phyloP scores from a whole-genome alignment of 2,329 filamentous ascomycete species.

The Colletotrichum sp. region DNA sequence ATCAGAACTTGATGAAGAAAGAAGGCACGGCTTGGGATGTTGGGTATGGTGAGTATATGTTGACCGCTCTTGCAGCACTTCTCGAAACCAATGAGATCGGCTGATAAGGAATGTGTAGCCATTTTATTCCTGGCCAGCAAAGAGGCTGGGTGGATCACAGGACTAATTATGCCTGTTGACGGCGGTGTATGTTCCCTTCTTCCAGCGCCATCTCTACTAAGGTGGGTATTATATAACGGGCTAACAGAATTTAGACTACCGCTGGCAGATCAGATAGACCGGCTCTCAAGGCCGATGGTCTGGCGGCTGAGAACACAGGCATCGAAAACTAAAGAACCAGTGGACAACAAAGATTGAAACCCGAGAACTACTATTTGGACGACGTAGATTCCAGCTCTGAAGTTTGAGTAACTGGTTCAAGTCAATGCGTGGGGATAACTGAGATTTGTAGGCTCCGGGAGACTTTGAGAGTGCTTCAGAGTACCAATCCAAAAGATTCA shows the following conservation, averaged over 20 bases:
- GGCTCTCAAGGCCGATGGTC: background rate
- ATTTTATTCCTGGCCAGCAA: conserved; percentile 30
- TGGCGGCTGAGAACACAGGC: background rate
- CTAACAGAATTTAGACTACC: background rate
- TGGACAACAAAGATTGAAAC: background rate
- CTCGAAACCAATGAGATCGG: background rate
- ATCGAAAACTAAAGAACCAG: background rate
- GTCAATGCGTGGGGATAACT: too few species aligned
- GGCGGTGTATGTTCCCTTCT: conserved; percentile 25
- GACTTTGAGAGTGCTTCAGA: too few species aligned
- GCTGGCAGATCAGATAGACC: background rate
- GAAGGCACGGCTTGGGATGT: conserved; percentile 32
- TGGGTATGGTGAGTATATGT: conserved; percentile 24
- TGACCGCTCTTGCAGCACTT: fast-evolving
- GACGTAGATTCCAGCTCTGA: too few species aligned
- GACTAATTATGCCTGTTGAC: conserved; percentile 31
- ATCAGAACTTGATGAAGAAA: conserved; percentile 29
- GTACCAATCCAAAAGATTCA: too few species aligned
- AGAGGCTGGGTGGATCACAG: conserved; percentile 32
- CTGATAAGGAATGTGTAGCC: background rate
- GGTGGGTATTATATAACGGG: too few species aligned
- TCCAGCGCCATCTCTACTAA: fast-evolving
- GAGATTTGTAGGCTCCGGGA: too few species aligned
- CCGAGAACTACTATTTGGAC: too few species aligned
- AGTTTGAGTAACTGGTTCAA: too few species aligned